A percentile compares a stretch with the other conserved stretches of the same genome.
phyloP scores from a whole-genome alignment of 352 stramenopile species.

The Pythium myriotylum region DNA sequence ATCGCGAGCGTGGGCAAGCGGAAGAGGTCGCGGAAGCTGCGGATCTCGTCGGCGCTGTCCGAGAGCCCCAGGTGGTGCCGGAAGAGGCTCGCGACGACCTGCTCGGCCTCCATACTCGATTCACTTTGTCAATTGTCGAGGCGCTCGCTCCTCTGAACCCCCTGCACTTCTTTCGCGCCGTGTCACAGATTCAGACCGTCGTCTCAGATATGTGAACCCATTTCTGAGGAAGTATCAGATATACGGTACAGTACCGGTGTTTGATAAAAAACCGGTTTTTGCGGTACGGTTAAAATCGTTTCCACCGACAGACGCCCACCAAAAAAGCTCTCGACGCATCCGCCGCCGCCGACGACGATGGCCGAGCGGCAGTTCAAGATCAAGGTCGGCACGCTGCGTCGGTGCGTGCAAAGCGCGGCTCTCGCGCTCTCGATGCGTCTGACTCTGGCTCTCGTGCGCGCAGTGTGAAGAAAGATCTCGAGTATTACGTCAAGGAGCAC shows the following conservation, averaged over 20 bases:
- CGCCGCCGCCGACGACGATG: slow-evolving; percentile 29
- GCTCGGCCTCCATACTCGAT: slow-evolving; percentile 33
- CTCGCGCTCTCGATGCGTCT: not conserved
- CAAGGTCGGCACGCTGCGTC: slow-evolving; percentile 77
- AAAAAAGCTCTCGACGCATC: not conserved
- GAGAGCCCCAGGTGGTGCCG: slow-evolving; percentile 80
- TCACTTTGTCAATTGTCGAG: too few species aligned
- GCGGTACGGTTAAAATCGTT: too few species aligned
- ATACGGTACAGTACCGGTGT: too few species aligned
- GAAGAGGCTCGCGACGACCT: slow-evolving; percentile 78
- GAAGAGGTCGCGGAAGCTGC: slow-evolving; percentile 62
- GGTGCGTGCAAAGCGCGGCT: slow-evolving; percentile 28
- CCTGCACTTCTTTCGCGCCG: too few species aligned
- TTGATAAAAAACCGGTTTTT: slow-evolving; percentile 4
- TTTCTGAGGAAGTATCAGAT: slow-evolving; percentile 7
- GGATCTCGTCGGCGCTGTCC: slow-evolving; percentile 20
- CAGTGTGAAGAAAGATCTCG: slow-evolving; percentile 83
- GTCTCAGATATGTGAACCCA: slow-evolving; percentile 1
- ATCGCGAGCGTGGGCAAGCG: slow-evolving; percentile 37
- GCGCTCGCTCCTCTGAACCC: too few species aligned
- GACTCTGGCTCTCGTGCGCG: not conserved
- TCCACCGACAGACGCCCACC: not conserved
- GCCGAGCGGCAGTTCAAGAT: slow-evolving; percentile 78
- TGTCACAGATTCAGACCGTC: slow-evolving; percentile 12
- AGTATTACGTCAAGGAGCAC: slow-evolving; percentile 83